phyloP scores from a whole-genome alignment of 2,329 filamentous ascomycete species.

The Colletotrichum aenigma region DNA sequence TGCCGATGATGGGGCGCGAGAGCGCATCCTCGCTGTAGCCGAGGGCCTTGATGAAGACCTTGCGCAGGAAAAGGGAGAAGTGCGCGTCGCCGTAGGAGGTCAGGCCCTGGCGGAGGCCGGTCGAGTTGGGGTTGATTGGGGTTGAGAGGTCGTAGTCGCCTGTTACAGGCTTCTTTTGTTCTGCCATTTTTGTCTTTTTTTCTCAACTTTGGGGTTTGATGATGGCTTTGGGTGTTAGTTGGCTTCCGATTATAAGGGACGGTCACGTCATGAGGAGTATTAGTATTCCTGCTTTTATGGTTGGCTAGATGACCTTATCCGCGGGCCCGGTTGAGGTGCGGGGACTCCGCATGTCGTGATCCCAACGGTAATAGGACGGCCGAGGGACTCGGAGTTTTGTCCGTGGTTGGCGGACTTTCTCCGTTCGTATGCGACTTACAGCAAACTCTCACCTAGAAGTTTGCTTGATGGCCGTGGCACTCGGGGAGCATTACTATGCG shows the following conservation, averaged over 20 bases:
- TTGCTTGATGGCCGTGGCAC: not conserved
- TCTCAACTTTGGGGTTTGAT: not conserved
- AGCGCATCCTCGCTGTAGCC: constrained; percentile 76
- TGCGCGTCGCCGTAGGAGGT: constrained; percentile 75
- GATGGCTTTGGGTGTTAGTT: not conserved
- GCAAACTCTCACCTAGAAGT: not conserved
- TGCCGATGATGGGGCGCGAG: constrained; percentile 72
- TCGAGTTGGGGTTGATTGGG: constrained; percentile 49
- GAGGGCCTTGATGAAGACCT: constrained; percentile 78
- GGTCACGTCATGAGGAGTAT: not conserved
- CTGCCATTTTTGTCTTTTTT: not conserved
- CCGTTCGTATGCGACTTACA: not conserved
- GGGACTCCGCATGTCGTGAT: constrained; percentile 19
- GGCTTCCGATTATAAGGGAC: not conserved
- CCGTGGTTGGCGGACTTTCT: constrained; percentile 1
- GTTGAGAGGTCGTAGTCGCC: constrained; percentile 67
- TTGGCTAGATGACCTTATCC: constrained; percentile 5
- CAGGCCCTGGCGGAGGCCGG: constrained; percentile 67
- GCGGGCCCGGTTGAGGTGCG: not conserved
- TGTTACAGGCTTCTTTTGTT: not conserved
- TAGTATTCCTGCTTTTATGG: constrained; percentile 4
- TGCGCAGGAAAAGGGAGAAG: constrained; percentile 76
- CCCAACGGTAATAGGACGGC: constrained; percentile 8
- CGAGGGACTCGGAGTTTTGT: not conserved
- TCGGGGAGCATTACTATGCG: fast-evolving